phyloP scores from a whole-genome alignment of 2,329 filamentous ascomycete species.

The Phyllachora maydis region DNA sequence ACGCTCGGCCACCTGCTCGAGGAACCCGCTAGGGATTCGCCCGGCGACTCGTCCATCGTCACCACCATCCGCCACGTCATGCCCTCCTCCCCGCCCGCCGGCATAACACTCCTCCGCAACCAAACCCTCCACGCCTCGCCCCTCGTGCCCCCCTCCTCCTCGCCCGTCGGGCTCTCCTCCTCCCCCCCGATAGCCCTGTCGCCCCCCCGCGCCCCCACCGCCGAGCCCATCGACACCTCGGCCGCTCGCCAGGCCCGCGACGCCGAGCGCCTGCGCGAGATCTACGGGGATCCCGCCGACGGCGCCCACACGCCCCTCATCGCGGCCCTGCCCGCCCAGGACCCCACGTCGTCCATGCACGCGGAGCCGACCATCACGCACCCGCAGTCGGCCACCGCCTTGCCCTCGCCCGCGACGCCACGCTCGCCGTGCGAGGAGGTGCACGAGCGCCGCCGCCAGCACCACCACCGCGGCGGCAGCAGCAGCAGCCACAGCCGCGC shows the following conservation, averaged over 20 bases:
- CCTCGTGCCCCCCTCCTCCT: slow-evolving; percentile 3
- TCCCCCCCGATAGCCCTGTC: too few species aligned
- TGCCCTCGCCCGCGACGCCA: slow-evolving; percentile 5
- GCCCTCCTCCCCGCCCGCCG: slow-evolving; percentile 3
- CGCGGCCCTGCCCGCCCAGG: too few species aligned
- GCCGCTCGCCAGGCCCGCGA: slow-evolving; percentile 19
- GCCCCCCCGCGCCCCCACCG: slow-evolving; percentile 2
- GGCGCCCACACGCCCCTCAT: slow-evolving; percentile 2
- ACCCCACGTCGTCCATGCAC: slow-evolving; percentile 2
- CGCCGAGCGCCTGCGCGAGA: slow-evolving; percentile 30
- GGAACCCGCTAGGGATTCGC: slow-evolving; percentile 6
- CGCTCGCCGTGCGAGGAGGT: slow-evolving; percentile 2
- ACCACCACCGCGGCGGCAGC: slow-evolving; percentile 1
- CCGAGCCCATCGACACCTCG: slow-evolving; percentile 6
- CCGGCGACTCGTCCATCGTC: not conserved
- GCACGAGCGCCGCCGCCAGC: slow-evolving; percentile 2
- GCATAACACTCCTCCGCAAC: slow-evolving; percentile 2
- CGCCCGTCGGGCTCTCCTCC: too few species aligned
- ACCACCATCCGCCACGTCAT: slow-evolving; percentile 1
- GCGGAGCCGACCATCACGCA: slow-evolving; percentile 2
- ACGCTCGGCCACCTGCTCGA: slow-evolving; percentile 19
- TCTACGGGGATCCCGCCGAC: slow-evolving; percentile 19
- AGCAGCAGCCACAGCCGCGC: not conserved
- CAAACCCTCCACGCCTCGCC: slow-evolving; percentile 5
- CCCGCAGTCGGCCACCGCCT: slow-evolving; percentile 1